Evolutionary conservation across 495 filamentous ascomycete genomes (phyloP).

Genomic region (Neurospora sp.): DNA sequence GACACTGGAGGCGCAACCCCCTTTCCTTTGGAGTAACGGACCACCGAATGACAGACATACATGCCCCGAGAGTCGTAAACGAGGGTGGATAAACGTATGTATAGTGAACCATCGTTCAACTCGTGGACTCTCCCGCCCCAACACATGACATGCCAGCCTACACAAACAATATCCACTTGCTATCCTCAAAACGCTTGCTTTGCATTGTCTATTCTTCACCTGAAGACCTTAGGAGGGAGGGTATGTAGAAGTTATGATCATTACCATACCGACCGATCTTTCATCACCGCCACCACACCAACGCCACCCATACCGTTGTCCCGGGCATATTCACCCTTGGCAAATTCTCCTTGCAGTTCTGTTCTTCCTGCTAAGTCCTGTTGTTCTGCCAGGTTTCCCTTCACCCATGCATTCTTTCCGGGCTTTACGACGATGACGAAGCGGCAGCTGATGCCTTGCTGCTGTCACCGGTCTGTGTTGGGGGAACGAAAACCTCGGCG

Average conservation of each 20-base stretch:
- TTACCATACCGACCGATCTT: background rate
- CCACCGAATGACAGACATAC: background rate
- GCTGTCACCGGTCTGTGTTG: background rate
- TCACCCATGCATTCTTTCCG: background rate
- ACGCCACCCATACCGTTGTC: background rate
- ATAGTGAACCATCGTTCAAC: background rate
- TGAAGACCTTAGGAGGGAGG: background rate
- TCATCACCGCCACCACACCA: background rate
- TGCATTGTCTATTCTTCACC: background rate
- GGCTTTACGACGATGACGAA: background rate
- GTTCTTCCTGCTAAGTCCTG: background rate
- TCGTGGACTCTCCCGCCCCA: background rate
- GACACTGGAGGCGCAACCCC: background rate
- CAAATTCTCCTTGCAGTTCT: slow-evolving; percentile 1
- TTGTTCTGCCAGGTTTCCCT: slow-evolving; percentile 8
- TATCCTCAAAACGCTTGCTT: background rate
- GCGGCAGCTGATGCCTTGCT: background rate
- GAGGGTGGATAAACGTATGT: background rate
- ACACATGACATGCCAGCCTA: background rate
- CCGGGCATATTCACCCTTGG: background rate
- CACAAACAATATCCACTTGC: background rate
- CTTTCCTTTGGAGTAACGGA: background rate
- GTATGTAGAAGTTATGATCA: background rate
- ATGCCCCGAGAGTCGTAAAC: background rate
- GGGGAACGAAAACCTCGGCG: slow-evolving; percentile 29